phyloP scores from a whole-genome alignment of 1,284 basidiomycete genomes.

The Apiotrichum gracile region DNA sequence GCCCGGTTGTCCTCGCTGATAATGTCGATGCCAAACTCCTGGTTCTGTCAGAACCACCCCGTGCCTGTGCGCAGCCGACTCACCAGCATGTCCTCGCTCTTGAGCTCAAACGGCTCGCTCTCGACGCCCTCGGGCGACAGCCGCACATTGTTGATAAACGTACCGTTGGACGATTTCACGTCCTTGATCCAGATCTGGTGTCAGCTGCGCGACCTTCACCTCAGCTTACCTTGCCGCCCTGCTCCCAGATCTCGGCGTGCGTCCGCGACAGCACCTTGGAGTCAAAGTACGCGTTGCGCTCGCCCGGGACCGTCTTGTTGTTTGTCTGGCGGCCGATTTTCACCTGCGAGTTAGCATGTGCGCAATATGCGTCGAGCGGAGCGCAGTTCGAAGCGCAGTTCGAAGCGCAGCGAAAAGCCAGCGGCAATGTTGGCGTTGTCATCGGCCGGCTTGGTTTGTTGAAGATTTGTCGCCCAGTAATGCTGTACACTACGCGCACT shows the following conservation, averaged over 20 bases:
- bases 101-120: conserved; percentile 88
- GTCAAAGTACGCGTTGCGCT: conserved; percentile 95
- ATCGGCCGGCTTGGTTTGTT: too few relatives aligned
- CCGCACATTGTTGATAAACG: conserved; percentile 94
- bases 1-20: conserved; percentile 98
- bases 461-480: too few relatives aligned
- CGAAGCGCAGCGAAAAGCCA: too few relatives aligned
- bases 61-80: conserved; percentile 31
- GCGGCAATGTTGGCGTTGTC: too few relatives aligned
- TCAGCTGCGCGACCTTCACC: background rate
- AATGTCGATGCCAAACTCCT: conserved; percentile 99
- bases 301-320: conserved; percentile 88
- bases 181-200: conserved; percentile 92
- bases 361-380: too few relatives aligned
- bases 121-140: conserved; percentile 86
- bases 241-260: conserved; percentile 98
- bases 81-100: conserved; percentile 86
- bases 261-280: conserved; percentile 91
- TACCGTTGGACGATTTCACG: conserved; percentile 96
- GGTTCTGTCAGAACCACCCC: conserved; percentile 3
- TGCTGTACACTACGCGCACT: too few relatives aligned
- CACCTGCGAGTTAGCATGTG: conserved; percentile 32
- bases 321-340: conserved; percentile 99
- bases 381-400: too few relatives aligned
- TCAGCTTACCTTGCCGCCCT: conserved; percentile 65